phyloP scores from a whole-genome alignment of 768 basidiomycete genomes.

The Pleurotus giganteus region DNA sequence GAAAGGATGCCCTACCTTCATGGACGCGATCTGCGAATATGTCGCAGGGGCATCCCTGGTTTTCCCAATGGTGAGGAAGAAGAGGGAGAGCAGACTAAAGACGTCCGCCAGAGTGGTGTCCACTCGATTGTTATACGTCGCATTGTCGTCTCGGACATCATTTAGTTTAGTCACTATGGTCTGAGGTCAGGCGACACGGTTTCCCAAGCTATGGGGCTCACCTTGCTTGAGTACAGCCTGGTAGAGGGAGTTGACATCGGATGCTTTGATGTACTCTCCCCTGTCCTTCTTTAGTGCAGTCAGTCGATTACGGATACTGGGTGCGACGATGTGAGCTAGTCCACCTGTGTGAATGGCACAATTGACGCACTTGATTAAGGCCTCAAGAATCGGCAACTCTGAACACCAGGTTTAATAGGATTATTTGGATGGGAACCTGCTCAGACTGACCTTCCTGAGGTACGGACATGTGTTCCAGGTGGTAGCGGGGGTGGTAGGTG shows the following conservation, averaged over 20 bases:
- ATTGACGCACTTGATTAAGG: slow-evolving; percentile 78
- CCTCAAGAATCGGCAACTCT: slow-evolving; percentile 94
- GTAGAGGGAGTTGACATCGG: slow-evolving; percentile 92
- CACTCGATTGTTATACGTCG: slow-evolving; percentile 80
- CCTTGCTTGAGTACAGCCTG: slow-evolving; percentile 93
- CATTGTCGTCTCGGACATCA: slow-evolving; percentile 79
- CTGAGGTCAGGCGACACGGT: background rate
- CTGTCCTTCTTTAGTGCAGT: slow-evolving; percentile 94
- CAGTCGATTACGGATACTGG: slow-evolving; percentile 90
- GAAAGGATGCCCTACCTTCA: slow-evolving; percentile 69
- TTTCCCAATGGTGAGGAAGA: slow-evolving; percentile 98
- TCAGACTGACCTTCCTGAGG: slow-evolving; percentile 68
- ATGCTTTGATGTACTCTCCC: slow-evolving; percentile 87
- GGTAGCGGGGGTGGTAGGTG: too few species aligned
- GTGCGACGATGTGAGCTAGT: slow-evolving; percentile 16
- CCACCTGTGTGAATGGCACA: slow-evolving; percentile 16
- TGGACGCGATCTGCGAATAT: slow-evolving; percentile 94
- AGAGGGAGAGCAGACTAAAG: slow-evolving; percentile 90
- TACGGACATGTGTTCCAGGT: slow-evolving; percentile 55
- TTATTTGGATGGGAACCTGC: slow-evolving; percentile 11
- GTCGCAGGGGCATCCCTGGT: slow-evolving; percentile 92
- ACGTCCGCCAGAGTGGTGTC: slow-evolving; percentile 97
- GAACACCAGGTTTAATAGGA: slow-evolving; percentile 23
- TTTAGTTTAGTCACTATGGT: slow-evolving; percentile 82
- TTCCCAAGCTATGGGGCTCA: slow-evolving; percentile 27